Evolutionary conservation across 345 rosid genomes (phyloP), one percentile per base, ranked within the genome.

Genomic region (Citrus glauca): DNA sequence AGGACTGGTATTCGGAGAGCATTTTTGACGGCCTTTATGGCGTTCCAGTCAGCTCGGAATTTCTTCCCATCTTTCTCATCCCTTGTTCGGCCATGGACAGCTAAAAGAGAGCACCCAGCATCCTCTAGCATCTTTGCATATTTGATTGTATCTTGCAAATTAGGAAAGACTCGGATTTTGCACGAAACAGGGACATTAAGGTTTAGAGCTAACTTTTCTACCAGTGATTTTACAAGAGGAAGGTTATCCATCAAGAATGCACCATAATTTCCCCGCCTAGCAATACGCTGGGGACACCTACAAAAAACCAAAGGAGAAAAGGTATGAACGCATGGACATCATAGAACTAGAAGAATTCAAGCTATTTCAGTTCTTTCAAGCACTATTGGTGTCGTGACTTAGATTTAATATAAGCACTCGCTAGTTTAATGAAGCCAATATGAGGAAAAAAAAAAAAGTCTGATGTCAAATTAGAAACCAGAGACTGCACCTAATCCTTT

Each of bases 171-270:
- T 16, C 98, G 89, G 79, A 96, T 96, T 78, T 96, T 96, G 84
- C 99, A 94, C 0, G 99, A 96, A 32, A 96, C 97, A 0, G 91
- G 99, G 25, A 91, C 94, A 68, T 67, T 45, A 66, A 93, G 92
- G 68, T 89, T 96, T 76, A 33, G 75, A 80, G 82, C 88, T 76
- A 96, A 79, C 77, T 94, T 96, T 72, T 91, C 95, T 33, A 96
- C 98, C 20, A 96, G 82, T 27, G 97, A 89, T 80, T 92, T 90
- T 72, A 94, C 92, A 5, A 96, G 86, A 40, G 95, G 97, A 78
- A 96, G 97, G 71, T 96, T 89, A 84, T 96, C 98, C 99, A 96
- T 96, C 75, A 96, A 59, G 81, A 96, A 96, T 24, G 98, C 99
- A 74, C 99, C 99, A 50, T 96, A 96, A 69, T 94, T 71, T 27